Conservation (phyloP, 225 moss, liverwort and hornwort genomes). For the Marchantia paleacea region DNA sequence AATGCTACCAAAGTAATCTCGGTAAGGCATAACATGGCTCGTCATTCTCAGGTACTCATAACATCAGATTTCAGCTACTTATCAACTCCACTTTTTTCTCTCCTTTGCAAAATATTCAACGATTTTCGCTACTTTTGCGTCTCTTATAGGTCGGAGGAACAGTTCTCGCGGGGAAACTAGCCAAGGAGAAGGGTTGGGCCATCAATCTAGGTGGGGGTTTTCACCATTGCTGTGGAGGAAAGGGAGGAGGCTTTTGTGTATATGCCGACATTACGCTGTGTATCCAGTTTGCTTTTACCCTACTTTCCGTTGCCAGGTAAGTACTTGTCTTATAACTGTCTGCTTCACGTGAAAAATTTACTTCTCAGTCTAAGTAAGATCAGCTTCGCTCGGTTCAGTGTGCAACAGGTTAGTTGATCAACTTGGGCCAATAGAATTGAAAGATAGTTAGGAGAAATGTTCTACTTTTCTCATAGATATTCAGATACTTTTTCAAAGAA, state of each 20-base stretch:
- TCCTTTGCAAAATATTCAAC: not conserved
- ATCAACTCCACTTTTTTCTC: not conserved
- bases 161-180: constrained; percentile 78
- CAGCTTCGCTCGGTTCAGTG: not conserved
- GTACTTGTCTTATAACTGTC: not conserved
- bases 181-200: constrained; percentile 94
- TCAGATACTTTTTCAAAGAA: too few species aligned
- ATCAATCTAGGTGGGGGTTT: constrained; percentile 97
- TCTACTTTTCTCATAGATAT: not conserved
- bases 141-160: constrained; percentile 89
- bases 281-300: constrained; percentile 78
- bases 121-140: not conserved
- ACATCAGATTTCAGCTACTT: not conserved
- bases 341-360: not conserved
- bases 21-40: not conserved
- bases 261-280: constrained; percentile 96
- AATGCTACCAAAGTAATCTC: not conserved
- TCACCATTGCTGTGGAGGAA: constrained; percentile 78
- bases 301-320: constrained; percentile 61
- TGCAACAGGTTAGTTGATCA: not conserved
- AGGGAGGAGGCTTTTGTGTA: constrained; percentile 94
- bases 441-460: not conserved
- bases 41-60: not conserved
- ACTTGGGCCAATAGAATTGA: not conserved
- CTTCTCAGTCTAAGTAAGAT: not conserved